A percentile compares a stretch with the other conserved stretches of the same genome.
phyloP scores from a whole-genome alignment of 2,329 filamentous ascomycete species.

The Aspergillus sp. region DNA sequence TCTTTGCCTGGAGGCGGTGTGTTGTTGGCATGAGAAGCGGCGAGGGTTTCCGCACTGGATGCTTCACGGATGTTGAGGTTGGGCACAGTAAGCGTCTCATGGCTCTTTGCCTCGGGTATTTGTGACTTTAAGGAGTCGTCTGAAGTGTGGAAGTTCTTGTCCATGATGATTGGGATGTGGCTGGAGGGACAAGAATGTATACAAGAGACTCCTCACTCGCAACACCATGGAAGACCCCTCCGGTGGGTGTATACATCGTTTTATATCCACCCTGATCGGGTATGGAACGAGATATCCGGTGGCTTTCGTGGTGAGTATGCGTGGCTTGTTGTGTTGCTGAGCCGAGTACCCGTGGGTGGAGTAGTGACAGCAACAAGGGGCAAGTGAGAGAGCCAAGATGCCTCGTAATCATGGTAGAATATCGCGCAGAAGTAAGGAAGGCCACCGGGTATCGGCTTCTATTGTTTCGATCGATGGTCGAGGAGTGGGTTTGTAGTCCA shows the following conservation, averaged over 20 bases:
- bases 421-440: neutral
- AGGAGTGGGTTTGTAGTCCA: neutral
- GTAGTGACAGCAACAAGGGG: neutral
- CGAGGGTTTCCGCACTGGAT: conserved; percentile 21
- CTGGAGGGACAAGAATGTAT: neutral
- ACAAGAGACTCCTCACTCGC: neutral
- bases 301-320: neutral
- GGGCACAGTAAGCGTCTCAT: conserved; percentile 16
- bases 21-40: conserved; percentile 5
- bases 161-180: neutral
- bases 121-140: conserved; percentile 4
- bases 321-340: neutral
- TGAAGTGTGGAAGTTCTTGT: conserved; percentile 1
- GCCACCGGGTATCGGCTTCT: conserved; percentile 4
- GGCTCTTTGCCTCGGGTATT: conserved; percentile 7
- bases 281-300: neutral
- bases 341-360: conserved; percentile 10
- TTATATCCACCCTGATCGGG: conserved; percentile 2
- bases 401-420: neutral
- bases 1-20: conserved; percentile 23
- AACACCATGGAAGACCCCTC: neutral
- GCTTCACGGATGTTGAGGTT: conserved; percentile 19
- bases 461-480: neutral
- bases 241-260: neutral
- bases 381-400: neutral